phyloP scores from a whole-genome alignment of 2,329 filamentous ascomycete species.

The Alternaria gansuensis region DNA sequence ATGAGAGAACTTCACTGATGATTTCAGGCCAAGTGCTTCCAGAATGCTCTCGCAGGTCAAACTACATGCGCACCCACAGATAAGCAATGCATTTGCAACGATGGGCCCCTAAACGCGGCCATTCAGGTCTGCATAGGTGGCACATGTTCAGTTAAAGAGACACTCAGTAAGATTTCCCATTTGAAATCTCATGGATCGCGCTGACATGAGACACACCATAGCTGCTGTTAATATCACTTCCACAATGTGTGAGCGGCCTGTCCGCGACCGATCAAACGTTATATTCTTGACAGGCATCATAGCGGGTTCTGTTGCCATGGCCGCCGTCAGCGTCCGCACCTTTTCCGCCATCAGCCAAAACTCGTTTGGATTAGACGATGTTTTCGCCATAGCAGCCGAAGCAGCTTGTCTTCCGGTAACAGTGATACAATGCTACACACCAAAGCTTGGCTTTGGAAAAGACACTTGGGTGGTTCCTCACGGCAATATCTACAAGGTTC shows the following conservation, averaged over 20 bases:
- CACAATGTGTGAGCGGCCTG: constrained; percentile 46
- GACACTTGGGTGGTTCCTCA: constrained; percentile 61
- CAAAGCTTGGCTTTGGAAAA: constrained; percentile 54
- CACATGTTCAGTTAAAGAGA: constrained; percentile 22
- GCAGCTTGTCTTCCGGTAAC: constrained; percentile 23
- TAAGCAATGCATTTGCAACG: constrained; percentile 23
- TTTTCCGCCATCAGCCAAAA: constrained; percentile 5
- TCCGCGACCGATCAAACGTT: constrained; percentile 37
- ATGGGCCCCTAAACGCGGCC: constrained; percentile 1
- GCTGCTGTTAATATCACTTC: constrained; percentile 51
- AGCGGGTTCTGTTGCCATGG: constrained; percentile 33
- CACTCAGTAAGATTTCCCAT: constrained; percentile 16
- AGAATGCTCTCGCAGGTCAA: constrained; percentile 8
- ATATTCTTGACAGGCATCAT: constrained; percentile 37
- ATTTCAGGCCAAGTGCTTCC: constrained; percentile 9
- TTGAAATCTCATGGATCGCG: not conserved
- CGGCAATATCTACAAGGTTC: constrained; percentile 29
- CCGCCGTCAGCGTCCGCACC: constrained; percentile 44
- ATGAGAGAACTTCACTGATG: not conserved
- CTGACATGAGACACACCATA: constrained; percentile 9
- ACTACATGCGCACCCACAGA: constrained; percentile 17
- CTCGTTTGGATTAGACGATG: constrained; percentile 23
- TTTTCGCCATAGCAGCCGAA: constrained; percentile 22
- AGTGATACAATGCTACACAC: constrained; percentile 23
- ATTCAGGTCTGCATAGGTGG: constrained; percentile 22